Evolutionary conservation across 2,329 filamentous ascomycete species (phyloP).

Genomic region (Colletotrichum sp.): DNA sequence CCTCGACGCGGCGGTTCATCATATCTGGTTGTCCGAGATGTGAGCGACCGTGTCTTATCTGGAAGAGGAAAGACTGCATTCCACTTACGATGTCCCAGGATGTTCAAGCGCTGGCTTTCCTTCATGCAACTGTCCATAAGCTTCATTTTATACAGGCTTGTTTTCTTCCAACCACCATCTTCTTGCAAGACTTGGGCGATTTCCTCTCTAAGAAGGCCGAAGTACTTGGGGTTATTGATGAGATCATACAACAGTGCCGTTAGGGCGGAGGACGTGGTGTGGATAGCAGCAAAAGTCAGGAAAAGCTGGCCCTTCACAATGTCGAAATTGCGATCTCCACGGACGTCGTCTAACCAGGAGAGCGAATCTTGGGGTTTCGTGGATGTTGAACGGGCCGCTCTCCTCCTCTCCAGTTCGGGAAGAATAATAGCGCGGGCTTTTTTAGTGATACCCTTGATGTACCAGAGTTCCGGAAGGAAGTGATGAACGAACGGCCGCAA

Average conservation of each 20-base stretch:
- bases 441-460: neutral
- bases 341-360: neutral
- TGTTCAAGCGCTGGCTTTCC: neutral
- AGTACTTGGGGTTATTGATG: neutral
- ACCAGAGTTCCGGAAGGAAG: neutral
- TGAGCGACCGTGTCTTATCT: fast-evolving
- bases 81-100: neutral
- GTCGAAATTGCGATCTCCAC: neutral
- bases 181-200: neutral
- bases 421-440: neutral
- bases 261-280: neutral
- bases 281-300: neutral
- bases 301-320: neutral
- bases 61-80: neutral
- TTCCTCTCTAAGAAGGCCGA: neutral
- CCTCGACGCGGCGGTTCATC: neutral
- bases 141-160: neutral
- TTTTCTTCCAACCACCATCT: neutral
- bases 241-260: neutral
- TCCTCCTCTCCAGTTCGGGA: neutral
- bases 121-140: neutral
- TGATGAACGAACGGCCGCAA: neutral
- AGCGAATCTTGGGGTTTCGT: neutral
- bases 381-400: neutral
- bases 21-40: neutral